phyloP scores from a whole-genome alignment of 2,329 filamentous ascomycete genomes.

The Sporothrix dimorphospora region DNA sequence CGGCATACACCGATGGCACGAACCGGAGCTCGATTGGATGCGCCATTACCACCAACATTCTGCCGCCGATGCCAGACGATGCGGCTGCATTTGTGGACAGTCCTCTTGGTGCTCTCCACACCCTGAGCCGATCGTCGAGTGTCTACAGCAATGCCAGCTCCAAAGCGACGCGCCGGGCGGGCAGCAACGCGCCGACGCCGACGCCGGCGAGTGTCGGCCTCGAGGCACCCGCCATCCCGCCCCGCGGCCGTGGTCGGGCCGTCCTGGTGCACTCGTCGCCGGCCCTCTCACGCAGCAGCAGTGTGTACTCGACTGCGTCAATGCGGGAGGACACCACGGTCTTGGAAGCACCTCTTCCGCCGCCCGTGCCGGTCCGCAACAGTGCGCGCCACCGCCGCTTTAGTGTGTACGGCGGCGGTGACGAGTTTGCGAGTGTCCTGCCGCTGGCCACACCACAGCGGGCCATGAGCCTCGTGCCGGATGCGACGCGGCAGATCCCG shows the following conservation, averaged over 20 bases:
- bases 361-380: slow-evolving; percentile 24
- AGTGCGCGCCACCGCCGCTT: slow-evolving; percentile 30
- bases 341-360: neutral
- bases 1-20: neutral
- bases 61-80: neutral
- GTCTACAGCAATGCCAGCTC: slow-evolving; percentile 27
- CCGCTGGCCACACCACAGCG: neutral
- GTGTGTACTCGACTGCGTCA: slow-evolving; percentile 24
- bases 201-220: neutral
- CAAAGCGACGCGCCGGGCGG: neutral
- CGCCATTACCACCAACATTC: neutral
- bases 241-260: slow-evolving; percentile 3
- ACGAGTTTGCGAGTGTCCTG: slow-evolving; percentile 25
- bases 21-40: neutral
- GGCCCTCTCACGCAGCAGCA: slow-evolving; percentile 28
- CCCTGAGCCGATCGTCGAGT: slow-evolving; percentile 23
- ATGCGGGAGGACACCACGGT: neutral
- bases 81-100: neutral
- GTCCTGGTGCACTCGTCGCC: neutral
- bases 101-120: neutral
- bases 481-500: neutral
- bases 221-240: slow-evolving; percentile 21
- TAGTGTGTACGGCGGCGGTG: slow-evolving; percentile 32
- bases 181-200: neutral
- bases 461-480: slow-evolving; percentile 4